Conservation (phyloP, 441 rosid genomes). For the Aleurites moluccanus region DNA sequence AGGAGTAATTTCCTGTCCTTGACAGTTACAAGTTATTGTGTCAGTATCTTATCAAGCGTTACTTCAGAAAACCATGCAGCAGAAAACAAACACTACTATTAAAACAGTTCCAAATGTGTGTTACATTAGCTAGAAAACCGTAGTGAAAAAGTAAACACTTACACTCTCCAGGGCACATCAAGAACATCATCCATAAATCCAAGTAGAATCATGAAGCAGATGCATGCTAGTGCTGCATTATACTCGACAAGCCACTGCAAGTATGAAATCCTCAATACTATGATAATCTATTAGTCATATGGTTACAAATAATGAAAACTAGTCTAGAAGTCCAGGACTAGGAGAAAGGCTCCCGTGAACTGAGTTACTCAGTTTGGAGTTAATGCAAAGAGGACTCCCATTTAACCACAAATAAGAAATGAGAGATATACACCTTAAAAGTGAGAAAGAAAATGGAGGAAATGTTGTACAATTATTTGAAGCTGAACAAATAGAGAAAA, state of each 20-base stretch:
- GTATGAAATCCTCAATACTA: constrained; percentile 1
- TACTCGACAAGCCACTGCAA: constrained; percentile 96
- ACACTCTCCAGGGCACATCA: constrained; percentile 99
- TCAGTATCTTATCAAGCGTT: constrained; percentile 16
- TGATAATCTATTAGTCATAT: too few relatives aligned
- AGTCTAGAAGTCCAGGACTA: neutral
- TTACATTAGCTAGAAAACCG: constrained; percentile 13
- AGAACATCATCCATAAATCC: constrained; percentile 94
- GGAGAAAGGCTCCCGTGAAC: neutral
- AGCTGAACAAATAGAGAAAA: neutral
- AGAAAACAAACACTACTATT: constrained; percentile 12
- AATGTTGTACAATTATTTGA: neutral
- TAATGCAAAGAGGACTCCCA: neutral
- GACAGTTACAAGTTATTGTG: constrained; percentile 18
- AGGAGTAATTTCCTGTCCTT: constrained; percentile 75
- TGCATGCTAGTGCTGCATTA: constrained; percentile 88
- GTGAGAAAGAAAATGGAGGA: neutral
- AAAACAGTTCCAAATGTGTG: neutral
- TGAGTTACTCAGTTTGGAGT: neutral
- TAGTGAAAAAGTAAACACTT: constrained; percentile 37
- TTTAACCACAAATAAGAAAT: neutral
- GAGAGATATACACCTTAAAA: neutral
- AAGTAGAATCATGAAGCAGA: constrained; percentile 94
- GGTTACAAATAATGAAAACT: constrained; percentile 1
- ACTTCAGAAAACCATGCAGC: neutral